Base-by-base conservation (phyloP, 176 grass and related monocot genomes). In the Triticum aestivum region DNA sequence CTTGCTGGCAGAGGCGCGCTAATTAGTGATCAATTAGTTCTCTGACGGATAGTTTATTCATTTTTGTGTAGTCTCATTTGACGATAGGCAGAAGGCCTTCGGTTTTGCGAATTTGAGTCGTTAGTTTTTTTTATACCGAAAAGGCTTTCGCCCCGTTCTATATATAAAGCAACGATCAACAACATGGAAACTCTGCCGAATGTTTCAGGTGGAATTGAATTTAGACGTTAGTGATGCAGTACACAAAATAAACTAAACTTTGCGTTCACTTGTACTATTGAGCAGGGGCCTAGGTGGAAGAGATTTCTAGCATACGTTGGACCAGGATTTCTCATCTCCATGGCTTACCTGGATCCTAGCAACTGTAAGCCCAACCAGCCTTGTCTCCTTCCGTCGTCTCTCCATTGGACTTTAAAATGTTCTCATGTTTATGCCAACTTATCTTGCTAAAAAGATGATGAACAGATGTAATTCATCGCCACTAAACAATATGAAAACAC, bases 321-420 rank as follows among this genome's bases (percentile, higher is more conserved):
- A 69, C 95, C 95, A 33, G 95, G 95, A 67, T 94, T 97, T 65
- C 86, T 97, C 14, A 80, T 97, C 32, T 94, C 92, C 47, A 75
- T 97, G 79, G 95, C 92, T 44, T 97, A 97, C 84, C 89, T 97
- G 75, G 95, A 97, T 21, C 95, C 95, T 42, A 93, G 92, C 59
- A 97, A 88, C 58, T 86, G 95, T 97, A 91, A 91, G 77, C 49
- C 29, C 62, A 75, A n/a, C 23, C 45, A 76, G 73, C 15, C 47
- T 56, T 12, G 20, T 44, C 26, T 38, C n/a, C 20, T 56, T 67
- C 51, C 13, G 18, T 79, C 69, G 61, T 24, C 37, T 49, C 37
- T 47, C 11, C 20, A 38, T 42, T 79, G 52, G 35, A 41, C 11
- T 79, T 62, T 8, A 23, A 44, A 75, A 41, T 61, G 15, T 35